Conservation (phyloP, 495 filamentous ascomycete species). For the Tuber magnatum region DNA sequence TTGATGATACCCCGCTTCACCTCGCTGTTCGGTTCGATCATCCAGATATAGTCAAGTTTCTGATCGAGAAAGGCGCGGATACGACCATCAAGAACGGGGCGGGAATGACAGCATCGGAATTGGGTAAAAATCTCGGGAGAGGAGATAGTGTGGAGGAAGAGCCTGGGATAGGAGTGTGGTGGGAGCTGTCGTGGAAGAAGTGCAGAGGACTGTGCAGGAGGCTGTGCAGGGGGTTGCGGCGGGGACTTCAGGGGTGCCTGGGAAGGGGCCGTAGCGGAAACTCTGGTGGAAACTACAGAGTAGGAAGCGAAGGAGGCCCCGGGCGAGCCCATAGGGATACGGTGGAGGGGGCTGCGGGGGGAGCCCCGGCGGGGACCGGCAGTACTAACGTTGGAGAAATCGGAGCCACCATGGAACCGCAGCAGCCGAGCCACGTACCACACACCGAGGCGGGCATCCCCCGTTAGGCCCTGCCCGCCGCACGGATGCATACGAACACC, state of each 20-base stretch:
- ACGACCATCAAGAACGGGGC: not conserved
- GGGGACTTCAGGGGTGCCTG: not conserved
- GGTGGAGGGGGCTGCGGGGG: no score
- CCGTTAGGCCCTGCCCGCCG: no score
- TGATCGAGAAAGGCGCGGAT: slow-evolving; percentile 2
- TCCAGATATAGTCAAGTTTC: not conserved
- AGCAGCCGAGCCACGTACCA: no score
- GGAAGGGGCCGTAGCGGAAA: not conserved
- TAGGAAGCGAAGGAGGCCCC: no score
- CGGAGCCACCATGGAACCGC: no score
- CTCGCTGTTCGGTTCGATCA: not conserved
- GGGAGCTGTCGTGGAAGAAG: slow-evolving; percentile 53
- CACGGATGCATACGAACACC: no score
- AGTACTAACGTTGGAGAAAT: no score
- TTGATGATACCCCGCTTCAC: not conserved
- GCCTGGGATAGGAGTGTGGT: slow-evolving; percentile 57
- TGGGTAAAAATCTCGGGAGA: slow-evolving; percentile 69
- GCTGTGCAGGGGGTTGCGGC: not conserved
- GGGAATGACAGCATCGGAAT: slow-evolving; percentile 43
- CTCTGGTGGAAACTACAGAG: not conserved
- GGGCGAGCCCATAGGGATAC: no score
- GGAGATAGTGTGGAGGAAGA: slow-evolving; percentile 48
- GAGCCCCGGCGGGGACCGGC: no score
- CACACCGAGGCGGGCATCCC: no score
- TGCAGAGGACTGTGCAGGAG: slow-evolving; percentile 1